Percentiles rank a stretch among this genome's conserved stretches.
These are phyloP conservation scores for Aphanomyces invadans DNA, from an alignment of 352 stramenopile genomes.

Conservation along the genomic window DNA sequence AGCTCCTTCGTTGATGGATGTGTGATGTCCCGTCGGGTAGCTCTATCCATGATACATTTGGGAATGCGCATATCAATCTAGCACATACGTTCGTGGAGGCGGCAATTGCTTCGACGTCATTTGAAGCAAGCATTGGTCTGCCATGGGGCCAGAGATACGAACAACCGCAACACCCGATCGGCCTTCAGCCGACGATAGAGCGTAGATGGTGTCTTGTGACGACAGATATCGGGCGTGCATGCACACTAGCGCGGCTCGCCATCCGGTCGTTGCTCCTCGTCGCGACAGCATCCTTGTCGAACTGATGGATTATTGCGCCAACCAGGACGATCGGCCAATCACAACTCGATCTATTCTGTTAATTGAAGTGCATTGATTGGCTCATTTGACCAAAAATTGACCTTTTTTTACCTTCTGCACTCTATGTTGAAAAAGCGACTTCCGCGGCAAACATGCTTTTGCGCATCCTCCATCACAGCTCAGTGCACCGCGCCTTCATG, in stretches of 20 bases:
- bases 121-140: slow-evolving; percentile 60
- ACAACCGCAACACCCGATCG: slow-evolving; percentile 84
- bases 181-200: slow-evolving; percentile 79
- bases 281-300: neutral
- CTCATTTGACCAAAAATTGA: too few relatives aligned
- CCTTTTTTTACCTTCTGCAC: too few relatives aligned
- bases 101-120: slow-evolving; percentile 33
- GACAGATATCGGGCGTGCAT: neutral
- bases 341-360: too few relatives aligned
- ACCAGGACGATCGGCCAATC: neutral
- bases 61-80: neutral
- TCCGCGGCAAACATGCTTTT: neutral
- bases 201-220: slow-evolving; percentile 81
- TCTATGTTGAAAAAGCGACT: neutral
- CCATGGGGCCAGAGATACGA: slow-evolving; percentile 75
- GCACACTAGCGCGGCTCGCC: neutral
- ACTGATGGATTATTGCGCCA: slow-evolving; percentile 1
- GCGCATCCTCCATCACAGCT: neutral
- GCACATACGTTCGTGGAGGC: slow-evolving; percentile 39
- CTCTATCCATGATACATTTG: slow-evolving; percentile 30
- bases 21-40: slow-evolving; percentile 61
- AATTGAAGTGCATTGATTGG: too few relatives aligned
- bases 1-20: slow-evolving; percentile 66
- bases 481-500: neutral
- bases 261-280: neutral